Conservation (phyloP, 306 rosid species). For the Acacia melanoxylon region DNA sequence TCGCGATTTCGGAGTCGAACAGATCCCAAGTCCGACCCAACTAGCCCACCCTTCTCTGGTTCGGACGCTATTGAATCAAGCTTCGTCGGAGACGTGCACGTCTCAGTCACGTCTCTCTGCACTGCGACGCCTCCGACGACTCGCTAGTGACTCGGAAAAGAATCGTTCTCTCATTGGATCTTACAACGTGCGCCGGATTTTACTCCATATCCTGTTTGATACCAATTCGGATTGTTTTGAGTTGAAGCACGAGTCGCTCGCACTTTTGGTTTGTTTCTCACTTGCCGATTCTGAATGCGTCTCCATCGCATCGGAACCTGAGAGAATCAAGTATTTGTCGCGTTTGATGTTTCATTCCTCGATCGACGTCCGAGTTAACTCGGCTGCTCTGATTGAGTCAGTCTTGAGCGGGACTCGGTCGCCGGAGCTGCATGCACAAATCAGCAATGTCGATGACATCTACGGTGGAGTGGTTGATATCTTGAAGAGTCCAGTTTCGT, state of each 20-base stretch:
- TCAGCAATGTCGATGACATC: conserved; percentile 63
- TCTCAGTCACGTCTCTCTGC: conserved; percentile 50
- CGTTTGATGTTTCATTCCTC: conserved; percentile 49
- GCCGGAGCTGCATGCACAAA: conserved; percentile 61
- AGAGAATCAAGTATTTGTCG: conserved; percentile 48
- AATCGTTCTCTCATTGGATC: conserved; percentile 72
- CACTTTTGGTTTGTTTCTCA: conserved; percentile 58
- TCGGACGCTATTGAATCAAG: conserved; percentile 59
- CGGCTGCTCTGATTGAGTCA: conserved; percentile 71
- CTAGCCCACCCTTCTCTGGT: conserved; percentile 68
- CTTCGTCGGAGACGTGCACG: conserved; percentile 46
- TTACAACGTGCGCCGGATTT: conserved; percentile 43
- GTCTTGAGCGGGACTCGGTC: conserved; percentile 60
- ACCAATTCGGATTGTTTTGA: conserved; percentile 35
- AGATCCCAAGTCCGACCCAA: conserved; percentile 88
- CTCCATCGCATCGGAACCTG: conserved; percentile 47
- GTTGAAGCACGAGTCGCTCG: conserved; percentile 69
- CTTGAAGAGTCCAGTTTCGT: conserved; percentile 45
- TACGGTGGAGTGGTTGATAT: conserved; percentile 74
- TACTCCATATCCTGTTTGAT: conserved; percentile 40
- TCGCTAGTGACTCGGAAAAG: conserved; percentile 77
- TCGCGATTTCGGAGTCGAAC: conserved; percentile 68
- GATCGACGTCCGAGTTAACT: conserved; percentile 65
- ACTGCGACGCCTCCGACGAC: conserved; percentile 60
- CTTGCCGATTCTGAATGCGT: conserved; percentile 60